Conservation (phyloP, 495 filamentous ascomycete genomes). For the Neurospora sp. region DNA sequence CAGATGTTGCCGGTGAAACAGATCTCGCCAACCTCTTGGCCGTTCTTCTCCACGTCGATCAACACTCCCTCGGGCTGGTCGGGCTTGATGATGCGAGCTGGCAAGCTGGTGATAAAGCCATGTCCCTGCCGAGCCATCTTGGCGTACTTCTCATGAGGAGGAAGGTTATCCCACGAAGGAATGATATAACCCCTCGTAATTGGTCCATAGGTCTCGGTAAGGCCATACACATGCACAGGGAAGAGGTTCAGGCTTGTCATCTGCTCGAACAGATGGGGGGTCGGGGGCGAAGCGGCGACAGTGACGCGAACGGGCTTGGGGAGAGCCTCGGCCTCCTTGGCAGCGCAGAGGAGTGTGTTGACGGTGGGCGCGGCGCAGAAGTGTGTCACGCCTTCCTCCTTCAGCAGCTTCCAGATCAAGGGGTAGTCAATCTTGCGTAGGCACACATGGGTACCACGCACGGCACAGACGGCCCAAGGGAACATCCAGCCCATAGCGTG, state of each 20-base stretch:
- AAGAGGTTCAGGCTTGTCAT: slow-evolving; percentile 78
- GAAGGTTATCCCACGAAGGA: slow-evolving; percentile 67
- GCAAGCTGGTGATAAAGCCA: slow-evolving; percentile 77
- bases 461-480: slow-evolving; percentile 82
- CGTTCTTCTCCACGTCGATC: slow-evolving; percentile 68
- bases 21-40: slow-evolving; percentile 88
- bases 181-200: slow-evolving; percentile 89
- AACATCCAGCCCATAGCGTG: slow-evolving; percentile 90
- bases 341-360: slow-evolving; percentile 81
- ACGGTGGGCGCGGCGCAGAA: slow-evolving; percentile 96
- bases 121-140: slow-evolving; percentile 87
- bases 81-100: slow-evolving; percentile 72
- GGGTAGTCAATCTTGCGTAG: slow-evolving; percentile 91
- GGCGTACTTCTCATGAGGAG: slow-evolving; percentile 61
- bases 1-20: slow-evolving; percentile 89
- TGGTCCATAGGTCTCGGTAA: slow-evolving; percentile 94
- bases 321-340: slow-evolving; percentile 57
- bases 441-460: slow-evolving; percentile 89
- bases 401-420: slow-evolving; percentile 79
- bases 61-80: slow-evolving; percentile 54
- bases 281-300: slow-evolving; percentile 85
- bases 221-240: slow-evolving; percentile 89
- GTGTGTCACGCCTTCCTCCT: slow-evolving; percentile 77
- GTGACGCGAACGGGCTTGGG: slow-evolving; percentile 71
- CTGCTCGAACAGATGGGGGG: slow-evolving; percentile 77